These are phyloP conservation scores for Cyberlindnera maclurae DNA, from an alignment of 805 yeast species.

Conservation along the genomic window DNA sequence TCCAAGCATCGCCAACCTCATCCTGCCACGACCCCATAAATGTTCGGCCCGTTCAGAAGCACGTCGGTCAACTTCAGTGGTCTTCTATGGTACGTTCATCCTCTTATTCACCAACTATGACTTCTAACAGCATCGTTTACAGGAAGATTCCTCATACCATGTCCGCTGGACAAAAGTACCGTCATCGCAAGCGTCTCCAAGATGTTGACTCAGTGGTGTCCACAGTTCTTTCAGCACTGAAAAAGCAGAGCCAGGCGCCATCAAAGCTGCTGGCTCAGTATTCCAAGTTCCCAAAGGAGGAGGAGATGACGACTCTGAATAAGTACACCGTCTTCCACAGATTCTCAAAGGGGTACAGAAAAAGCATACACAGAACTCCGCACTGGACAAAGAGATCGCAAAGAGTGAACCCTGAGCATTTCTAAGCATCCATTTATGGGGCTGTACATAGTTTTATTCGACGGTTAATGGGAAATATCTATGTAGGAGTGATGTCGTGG, in stretches of 20 bases:
- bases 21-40: slow-evolving; percentile 15
- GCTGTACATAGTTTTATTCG: slow-evolving; percentile 6
- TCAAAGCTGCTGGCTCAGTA: slow-evolving; percentile 24
- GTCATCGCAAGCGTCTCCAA: slow-evolving; percentile 80
- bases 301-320: slow-evolving; percentile 72
- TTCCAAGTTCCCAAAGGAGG: slow-evolving; percentile 64
- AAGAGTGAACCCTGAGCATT: slow-evolving; percentile 62
- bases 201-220: slow-evolving; percentile 75
- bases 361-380: slow-evolving; percentile 80
- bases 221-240: slow-evolving; percentile 46
- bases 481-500: background rate
- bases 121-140: slow-evolving; percentile 6
- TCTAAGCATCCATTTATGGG: slow-evolving; percentile 4
- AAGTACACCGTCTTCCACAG: slow-evolving; percentile 83
- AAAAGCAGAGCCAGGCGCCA: slow-evolving; percentile 13
- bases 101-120: background rate
- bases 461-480: background rate
- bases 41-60: slow-evolving; percentile 72
- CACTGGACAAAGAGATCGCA: slow-evolving; percentile 85
- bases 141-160: slow-evolving; percentile 74
- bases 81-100: slow-evolving; percentile 50
- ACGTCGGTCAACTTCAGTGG: slow-evolving; percentile 59
- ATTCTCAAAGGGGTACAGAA: slow-evolving; percentile 72
- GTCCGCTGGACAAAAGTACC: slow-evolving; percentile 71
- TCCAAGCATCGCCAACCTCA: too few relatives aligned